phyloP scores from a whole-genome alignment of 1,284 basidiomycete species.

The Cryptococcus sp. region DNA sequence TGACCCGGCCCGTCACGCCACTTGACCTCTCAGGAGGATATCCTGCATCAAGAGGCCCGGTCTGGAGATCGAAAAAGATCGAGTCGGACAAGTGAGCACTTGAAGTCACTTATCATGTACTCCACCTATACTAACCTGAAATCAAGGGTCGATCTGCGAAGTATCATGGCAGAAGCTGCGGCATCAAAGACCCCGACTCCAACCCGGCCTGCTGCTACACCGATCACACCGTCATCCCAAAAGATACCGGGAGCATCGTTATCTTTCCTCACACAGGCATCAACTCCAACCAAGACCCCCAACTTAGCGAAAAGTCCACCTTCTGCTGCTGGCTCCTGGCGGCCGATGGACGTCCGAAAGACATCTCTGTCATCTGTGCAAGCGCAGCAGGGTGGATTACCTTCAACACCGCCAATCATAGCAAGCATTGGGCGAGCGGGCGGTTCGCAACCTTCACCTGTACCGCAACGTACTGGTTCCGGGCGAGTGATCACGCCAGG shows the following conservation, averaged over 20 bases:
- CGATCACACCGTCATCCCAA: conserved; percentile 5
- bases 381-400: conserved; percentile 23
- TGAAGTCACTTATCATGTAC: background rate
- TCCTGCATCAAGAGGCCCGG: conserved; percentile 19
- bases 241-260: conserved; percentile 8
- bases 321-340: conserved; percentile 29
- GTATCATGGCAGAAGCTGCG: conserved; percentile 75
- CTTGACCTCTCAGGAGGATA: conserved; percentile 40
- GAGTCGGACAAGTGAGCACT: conserved; percentile 55
- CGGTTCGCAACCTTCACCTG: conserved; percentile 15
- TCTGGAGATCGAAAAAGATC: conserved; percentile 57
- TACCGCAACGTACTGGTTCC: conserved; percentile 17
- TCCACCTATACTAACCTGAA: conserved; percentile 1
- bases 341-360: conserved; percentile 28
- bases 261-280: conserved; percentile 7
- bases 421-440: conserved; percentile 16
- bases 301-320: conserved; percentile 14
- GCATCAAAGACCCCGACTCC: conserved; percentile 31
- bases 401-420: background rate
- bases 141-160: conserved; percentile 73
- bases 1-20: conserved; percentile 59
- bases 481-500: conserved; percentile 41
- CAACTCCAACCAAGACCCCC: conserved; percentile 15
- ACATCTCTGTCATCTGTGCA: conserved; percentile 41
- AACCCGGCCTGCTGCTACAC: conserved; percentile 16